A percentile compares a stretch with the other conserved stretches of the same genome.
phyloP scores from a whole-genome alignment of 164 flowering plant genomes.

The Amborella trichopoda region DNA sequence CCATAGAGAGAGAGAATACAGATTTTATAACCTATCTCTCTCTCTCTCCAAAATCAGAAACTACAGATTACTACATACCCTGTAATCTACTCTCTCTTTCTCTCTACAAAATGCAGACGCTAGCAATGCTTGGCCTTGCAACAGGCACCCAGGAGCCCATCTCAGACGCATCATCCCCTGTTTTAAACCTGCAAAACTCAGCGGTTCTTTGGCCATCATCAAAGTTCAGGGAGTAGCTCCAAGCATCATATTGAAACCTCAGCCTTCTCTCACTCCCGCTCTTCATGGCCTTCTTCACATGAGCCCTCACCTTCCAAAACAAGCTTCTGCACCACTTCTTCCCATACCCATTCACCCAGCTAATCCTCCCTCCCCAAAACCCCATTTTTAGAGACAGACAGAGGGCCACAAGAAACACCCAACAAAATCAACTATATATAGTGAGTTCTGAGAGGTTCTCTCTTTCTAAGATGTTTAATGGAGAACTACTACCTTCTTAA shows the following conservation, averaged over 20 bases:
- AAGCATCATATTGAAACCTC: constrained; percentile 70
- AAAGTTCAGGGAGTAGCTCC: constrained; percentile 73
- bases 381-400: not conserved
- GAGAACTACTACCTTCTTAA: too few species aligned
- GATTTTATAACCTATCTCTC: too few species aligned
- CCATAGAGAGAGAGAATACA: too few species aligned
- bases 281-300: constrained; percentile 38
- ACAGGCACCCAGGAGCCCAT: too few species aligned
- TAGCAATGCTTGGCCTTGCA: too few species aligned
- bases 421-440: too few species aligned
- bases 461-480: too few species aligned
- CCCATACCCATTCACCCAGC: constrained; percentile 1
- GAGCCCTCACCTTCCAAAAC: constrained; percentile 49
- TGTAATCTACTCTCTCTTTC: too few species aligned
- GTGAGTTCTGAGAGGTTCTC: too few species aligned
- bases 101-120: too few species aligned
- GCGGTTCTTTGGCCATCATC: constrained; percentile 77
- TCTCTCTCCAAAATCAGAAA: too few species aligned
- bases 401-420: not conserved
- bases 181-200: constrained; percentile 12
- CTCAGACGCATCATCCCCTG: constrained; percentile 4
- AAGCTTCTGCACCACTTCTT: constrained; percentile 28
- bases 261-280: constrained; percentile 18
- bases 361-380: not conserved
- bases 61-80: too few species aligned